Evolutionary conservation across 139 green algal genomes (phyloP).

Genomic region (Tetradesmus lagerheimii): DNA sequence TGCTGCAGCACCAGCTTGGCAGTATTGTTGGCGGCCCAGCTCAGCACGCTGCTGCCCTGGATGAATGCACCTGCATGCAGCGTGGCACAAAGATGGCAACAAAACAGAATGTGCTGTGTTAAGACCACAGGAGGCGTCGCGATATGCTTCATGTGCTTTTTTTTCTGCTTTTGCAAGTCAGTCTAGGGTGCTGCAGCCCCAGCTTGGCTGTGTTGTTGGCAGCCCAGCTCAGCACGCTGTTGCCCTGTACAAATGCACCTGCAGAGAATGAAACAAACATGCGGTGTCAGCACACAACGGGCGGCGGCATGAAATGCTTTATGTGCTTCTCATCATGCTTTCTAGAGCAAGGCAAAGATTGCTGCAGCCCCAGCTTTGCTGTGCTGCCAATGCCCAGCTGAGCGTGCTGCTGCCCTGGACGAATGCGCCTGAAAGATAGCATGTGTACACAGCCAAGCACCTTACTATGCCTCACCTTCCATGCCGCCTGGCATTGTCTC

Average conservation of each 20-base stretch:
- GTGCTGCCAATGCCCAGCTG: constrained; percentile 86
- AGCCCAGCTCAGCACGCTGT: constrained; percentile 68
- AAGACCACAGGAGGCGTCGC: too few species aligned
- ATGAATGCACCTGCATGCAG: constrained; percentile 67
- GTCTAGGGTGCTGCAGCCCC: constrained; percentile 43
- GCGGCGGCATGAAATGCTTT: too few species aligned
- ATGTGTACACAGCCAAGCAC: too few species aligned
- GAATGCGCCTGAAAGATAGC: constrained; percentile 75
- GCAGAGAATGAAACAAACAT: too few species aligned
- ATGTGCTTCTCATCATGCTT: too few species aligned
- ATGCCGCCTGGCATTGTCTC: constrained; percentile 54
- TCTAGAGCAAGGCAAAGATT: not conserved
- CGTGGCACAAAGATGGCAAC: too few species aligned
- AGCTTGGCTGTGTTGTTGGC: constrained; percentile 88
- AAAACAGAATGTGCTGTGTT: too few species aligned
- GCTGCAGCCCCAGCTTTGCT: constrained; percentile 67
- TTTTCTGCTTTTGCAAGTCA: too few species aligned
- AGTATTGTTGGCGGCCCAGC: constrained; percentile 84
- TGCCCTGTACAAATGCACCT: constrained; percentile 72
- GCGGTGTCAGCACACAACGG: too few species aligned
- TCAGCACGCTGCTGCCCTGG: constrained; percentile 55
- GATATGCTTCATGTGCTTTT: too few species aligned
- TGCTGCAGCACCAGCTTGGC: constrained; percentile 69
- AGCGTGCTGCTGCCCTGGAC: constrained; percentile 61
- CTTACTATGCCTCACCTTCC: constrained; percentile 51